phyloP scores from a whole-genome alignment of 192 early-diverging fungal species.

The Gigaspora rosea region DNA sequence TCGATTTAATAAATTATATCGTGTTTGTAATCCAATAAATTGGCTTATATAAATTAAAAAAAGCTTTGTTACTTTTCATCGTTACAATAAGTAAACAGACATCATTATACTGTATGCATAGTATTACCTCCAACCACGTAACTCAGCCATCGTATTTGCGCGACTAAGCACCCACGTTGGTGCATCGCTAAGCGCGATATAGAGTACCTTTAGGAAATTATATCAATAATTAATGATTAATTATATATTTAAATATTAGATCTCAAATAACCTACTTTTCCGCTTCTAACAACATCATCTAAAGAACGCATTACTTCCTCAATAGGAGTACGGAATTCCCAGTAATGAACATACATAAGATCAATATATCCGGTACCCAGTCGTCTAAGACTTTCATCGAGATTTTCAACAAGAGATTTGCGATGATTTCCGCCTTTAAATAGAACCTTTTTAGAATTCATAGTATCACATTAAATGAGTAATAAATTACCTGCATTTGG shows the following conservation, averaged over 20 bases:
- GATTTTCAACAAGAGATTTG: conserved; percentile 48
- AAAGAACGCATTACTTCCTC: conserved; percentile 73
- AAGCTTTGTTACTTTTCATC: background rate
- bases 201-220: conserved; percentile 32
- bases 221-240: background rate
- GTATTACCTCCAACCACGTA: conserved; percentile 27
- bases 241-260: no score
- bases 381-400: conserved; percentile 57
- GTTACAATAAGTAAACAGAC: background rate
- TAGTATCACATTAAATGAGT: background rate
- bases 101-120: background rate
- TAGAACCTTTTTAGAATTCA: conserved; percentile 23
- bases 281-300: conserved; percentile 63
- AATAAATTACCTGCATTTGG: background rate
- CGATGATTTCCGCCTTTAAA: conserved; percentile 43
- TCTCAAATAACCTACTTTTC: conserved; percentile 47
- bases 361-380: conserved; percentile 50
- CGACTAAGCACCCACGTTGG: conserved; percentile 59
- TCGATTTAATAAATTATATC: conserved; percentile 39
- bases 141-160: conserved; percentile 37
- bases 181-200: conserved; percentile 50
- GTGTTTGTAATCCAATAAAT: conserved; percentile 42
- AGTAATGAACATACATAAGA: conserved; percentile 49
- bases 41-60: conserved; percentile 8
- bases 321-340: conserved; percentile 56